These are phyloP conservation scores for Pseudohalonectria lignicola DNA, from an alignment of 2,329 filamentous ascomycete genomes.

Conservation along the genomic window DNA sequence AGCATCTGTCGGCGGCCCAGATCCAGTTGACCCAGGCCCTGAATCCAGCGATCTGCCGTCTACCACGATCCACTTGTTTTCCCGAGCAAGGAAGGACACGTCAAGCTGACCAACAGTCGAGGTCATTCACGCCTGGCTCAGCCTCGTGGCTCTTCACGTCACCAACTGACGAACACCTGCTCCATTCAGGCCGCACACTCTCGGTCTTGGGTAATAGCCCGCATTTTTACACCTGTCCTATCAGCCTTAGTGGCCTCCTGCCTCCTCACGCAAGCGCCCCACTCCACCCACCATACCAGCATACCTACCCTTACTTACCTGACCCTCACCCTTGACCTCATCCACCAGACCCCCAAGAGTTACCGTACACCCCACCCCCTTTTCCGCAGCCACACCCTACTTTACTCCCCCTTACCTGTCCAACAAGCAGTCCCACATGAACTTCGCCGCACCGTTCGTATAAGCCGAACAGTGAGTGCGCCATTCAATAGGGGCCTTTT, in stretches of 20 bases:
- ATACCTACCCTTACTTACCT: not conserved
- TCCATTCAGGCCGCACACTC: constrained; percentile 2
- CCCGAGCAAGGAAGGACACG: too few relatives aligned
- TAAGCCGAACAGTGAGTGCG: constrained; percentile 6
- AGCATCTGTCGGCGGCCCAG: not conserved
- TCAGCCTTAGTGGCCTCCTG: not conserved
- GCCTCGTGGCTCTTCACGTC: constrained; percentile 32
- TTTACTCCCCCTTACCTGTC: constrained; percentile 5
- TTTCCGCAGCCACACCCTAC: constrained; percentile 7
- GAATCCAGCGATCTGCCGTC: constrained; percentile 1
- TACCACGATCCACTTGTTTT: too few relatives aligned
- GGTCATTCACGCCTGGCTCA: constrained; percentile 25
- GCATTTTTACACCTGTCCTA: not conserved
- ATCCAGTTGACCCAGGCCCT: not conserved
- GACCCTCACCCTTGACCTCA: not conserved
- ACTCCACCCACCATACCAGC: not conserved
- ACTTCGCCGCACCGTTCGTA: constrained; percentile 18
- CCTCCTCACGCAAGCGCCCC: not conserved
- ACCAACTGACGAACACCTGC: constrained; percentile 22
- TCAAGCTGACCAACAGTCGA: too few relatives aligned
- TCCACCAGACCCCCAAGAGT: constrained; percentile 6
- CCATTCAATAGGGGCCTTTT: constrained; percentile 1
- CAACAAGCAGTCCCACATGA: constrained; percentile 9
- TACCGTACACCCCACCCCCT: constrained; percentile 7
- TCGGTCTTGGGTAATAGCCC: not conserved